Base-by-base conservation (phyloP, 768 basidiomycete species). In the Strobilomyces dryophilus region DNA sequence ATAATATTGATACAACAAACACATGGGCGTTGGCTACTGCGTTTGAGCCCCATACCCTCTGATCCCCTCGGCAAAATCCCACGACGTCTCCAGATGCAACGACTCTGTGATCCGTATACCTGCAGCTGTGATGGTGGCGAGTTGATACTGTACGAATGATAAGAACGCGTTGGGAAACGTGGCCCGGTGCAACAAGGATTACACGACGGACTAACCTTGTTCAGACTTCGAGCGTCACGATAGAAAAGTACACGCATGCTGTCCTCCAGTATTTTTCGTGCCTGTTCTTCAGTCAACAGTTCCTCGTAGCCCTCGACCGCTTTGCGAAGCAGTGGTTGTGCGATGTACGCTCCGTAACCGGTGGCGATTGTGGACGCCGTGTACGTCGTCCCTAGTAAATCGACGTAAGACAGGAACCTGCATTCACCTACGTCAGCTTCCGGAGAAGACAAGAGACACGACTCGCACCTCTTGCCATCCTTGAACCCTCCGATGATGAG, bases 381-480 rank as follows among this genome's bases (percentile, higher is more conserved):
- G 70, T 98, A 98, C 0, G 97, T 99, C 26, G 93, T 95, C n/a
- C 95, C 97, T 20, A 95, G 78, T 7, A 98, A 78, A 70, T 99
- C 95, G 43, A 99, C 95, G 65, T 86, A 98, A 7, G 92, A 84
- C 45, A 98, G 73, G 79, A 97, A 98, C 20, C 94, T 97, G 62
- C 4, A 35, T 32, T 11, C n/a, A 31, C 29, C n/a, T 29, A 12
- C 20, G 32, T 57, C 21, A 47, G 21, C 10, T 5, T 17, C 37
- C 35, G 11, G 11, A 32, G 7, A 32, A 34, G 41, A 15, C n/a
- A 50, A n/a, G 43, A 1, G 12, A 8, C 17, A 14, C 31, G 14
- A n/a, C 1, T 65, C 79, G 21, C 51, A 92, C 93, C 80, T 80
- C 69, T 89, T 79, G 15, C 86, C 89, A 53, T 94, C 82, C 64